A percentile compares a stretch with the other conserved stretches of the same genome.
phyloP scores from a whole-genome alignment of 805 yeast species.

The Candida pseudoglaebosa region DNA sequence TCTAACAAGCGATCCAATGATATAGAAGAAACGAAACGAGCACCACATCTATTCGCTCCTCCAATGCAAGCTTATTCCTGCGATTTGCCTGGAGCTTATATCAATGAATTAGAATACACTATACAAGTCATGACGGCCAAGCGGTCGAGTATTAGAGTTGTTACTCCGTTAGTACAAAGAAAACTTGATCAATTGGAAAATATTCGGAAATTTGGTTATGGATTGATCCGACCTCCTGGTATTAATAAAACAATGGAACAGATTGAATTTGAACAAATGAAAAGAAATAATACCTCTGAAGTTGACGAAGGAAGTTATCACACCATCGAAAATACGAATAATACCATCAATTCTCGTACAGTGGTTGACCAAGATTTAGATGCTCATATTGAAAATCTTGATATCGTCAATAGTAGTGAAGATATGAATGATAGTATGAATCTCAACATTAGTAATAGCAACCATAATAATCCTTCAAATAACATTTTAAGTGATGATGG shows the following conservation, averaged over 20 bases:
- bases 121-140: slow-evolving; percentile 10
- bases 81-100: slow-evolving; percentile 30
- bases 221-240: slow-evolving; percentile 35
- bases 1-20: slow-evolving; percentile 1
- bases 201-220: slow-evolving; percentile 33
- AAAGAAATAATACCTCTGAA: slow-evolving; percentile 4
- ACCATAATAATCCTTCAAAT: slow-evolving; percentile 10
- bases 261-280: slow-evolving; percentile 20
- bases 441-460: slow-evolving; percentile 18
- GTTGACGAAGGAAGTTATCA: slow-evolving; percentile 16
- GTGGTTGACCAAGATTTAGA: slow-evolving; percentile 37
- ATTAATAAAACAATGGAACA: slow-evolving; percentile 39
- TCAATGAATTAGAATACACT: slow-evolving; percentile 16
- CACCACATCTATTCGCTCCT: slow-evolving; percentile 38
- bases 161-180: slow-evolving; percentile 17
- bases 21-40: slow-evolving; percentile 10
- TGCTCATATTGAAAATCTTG: slow-evolving; percentile 43
- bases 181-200: slow-evolving; percentile 20
- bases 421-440: slow-evolving; percentile 41
- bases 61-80: slow-evolving; percentile 54
- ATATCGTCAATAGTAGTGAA: slow-evolving; percentile 23
- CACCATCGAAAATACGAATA: slow-evolving; percentile 24
- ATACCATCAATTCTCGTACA: slow-evolving; percentile 1
- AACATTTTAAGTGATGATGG: slow-evolving; percentile 30
- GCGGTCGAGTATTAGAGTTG: slow-evolving; percentile 9